phyloP scores from a whole-genome alignment of 2,329 filamentous ascomycete genomes.

The Fusarium clavum region DNA sequence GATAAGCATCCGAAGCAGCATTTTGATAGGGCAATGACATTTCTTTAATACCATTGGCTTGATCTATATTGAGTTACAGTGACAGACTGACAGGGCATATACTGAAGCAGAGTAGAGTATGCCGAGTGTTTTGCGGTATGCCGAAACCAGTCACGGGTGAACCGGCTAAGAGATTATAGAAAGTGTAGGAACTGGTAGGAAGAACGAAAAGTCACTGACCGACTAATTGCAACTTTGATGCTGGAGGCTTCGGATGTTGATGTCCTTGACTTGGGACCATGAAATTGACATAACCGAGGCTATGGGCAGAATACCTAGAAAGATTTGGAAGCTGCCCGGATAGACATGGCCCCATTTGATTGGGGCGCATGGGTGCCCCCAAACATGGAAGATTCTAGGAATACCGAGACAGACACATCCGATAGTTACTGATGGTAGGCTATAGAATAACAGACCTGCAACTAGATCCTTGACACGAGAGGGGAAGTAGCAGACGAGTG shows the following conservation, averaged over 20 bases:
- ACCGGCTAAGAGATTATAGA: not conserved
- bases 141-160: not conserved
- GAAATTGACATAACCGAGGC: conserved; percentile 1
- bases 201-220: not conserved
- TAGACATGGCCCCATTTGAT: not conserved
- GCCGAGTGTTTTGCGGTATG: no score
- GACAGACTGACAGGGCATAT: not conserved
- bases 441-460: not conserved
- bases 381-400: conserved; percentile 11
- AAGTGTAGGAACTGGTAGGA: not conserved
- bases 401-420: not conserved
- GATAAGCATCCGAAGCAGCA: not conserved
- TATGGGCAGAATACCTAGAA: not conserved
- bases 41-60: not conserved
- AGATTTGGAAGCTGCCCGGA: not conserved
- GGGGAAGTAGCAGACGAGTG: not conserved
- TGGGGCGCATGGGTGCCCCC: conserved; percentile 7
- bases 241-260: not conserved
- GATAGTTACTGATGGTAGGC: not conserved
- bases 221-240: not conserved
- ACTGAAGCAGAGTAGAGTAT: not conserved
- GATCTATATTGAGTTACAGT: not conserved
- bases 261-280: not conserved
- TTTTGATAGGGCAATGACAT: not conserved
- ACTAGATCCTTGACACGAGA: not conserved